Base-by-base conservation (phyloP, 169 alveolate species). In the Theileria sp. region DNA sequence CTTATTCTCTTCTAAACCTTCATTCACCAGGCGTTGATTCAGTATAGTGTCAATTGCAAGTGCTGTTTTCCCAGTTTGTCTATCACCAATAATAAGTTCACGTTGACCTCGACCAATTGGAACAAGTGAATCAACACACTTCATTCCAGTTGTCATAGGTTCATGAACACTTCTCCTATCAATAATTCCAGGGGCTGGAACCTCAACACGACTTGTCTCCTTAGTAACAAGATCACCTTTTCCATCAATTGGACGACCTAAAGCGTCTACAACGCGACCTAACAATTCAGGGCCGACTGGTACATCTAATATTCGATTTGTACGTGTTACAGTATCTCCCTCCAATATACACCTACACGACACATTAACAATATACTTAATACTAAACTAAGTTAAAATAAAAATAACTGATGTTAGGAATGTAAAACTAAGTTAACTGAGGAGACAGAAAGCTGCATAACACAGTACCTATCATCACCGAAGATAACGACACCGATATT, bases 51-150 rank as follows among this genome's bases (percentile, higher is more conserved):
- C 99, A 13, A 96, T 92, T 19, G 99, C 99, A 60, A 98, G 91
- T 34, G 99, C 98, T 10, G 99, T 98, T 84, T 98, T 98, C 9
- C 99, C 99, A 19, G 99, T 98, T 87, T 96, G 98, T 79, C 99
- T 95, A 88, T 98, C 99, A 23, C 99, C 99, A 76, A 98, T 96
- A 80, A 98, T 98, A 62, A 97, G 94, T 94, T 97, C 99, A 79
- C 99, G 96, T 87, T 98, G 98, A 28, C 99, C 99, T 79, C 98
- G 93, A 50, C 99, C 99, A 73, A 98, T 96, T 4, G 99, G 99
- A 32, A 98, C 98, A 32, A 98, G 92, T 62, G 98, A 92, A 92
- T 98, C 99, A 61, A 98, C 98, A 61, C 98, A 93, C 87, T 97
- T 97, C 38, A 97, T 88, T 12, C 99, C 99, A 15, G 98, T 96